Percentiles rank a stretch among this genome's conserved stretches.
Conservation (phyloP, 441 rosid species). For the Corymbia calophylla region DNA sequence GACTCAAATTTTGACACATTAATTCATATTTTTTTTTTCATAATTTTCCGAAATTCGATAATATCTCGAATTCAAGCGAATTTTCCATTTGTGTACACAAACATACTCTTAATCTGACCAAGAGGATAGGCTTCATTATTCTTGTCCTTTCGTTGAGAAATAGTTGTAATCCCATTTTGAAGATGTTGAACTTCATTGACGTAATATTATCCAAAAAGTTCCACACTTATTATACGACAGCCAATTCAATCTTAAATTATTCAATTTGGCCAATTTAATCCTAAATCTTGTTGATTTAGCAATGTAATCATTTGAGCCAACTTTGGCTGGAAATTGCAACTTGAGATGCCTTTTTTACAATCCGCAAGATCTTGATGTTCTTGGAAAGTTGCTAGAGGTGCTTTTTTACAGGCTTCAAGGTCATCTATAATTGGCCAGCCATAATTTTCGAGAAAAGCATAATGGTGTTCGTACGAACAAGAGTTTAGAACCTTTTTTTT, state of each 20-base stretch:
- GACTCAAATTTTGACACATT: background rate
- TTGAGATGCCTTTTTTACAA: accelerated
- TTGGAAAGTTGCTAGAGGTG: too few relatives aligned
- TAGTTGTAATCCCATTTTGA: background rate
- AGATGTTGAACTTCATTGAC: accelerated
- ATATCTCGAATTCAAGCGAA: accelerated
- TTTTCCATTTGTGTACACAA: accelerated
- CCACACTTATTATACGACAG: too few relatives aligned
- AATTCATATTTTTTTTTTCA: background rate
- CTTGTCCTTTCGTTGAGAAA: background rate
- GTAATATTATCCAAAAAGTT: background rate
- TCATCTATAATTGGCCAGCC: accelerated
- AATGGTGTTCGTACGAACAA: accelerated
- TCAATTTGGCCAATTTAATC: accelerated
- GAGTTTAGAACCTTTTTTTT: too few relatives aligned
- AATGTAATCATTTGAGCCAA: accelerated
- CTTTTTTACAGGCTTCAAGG: too few relatives aligned
- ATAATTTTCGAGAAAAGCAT: too few relatives aligned
- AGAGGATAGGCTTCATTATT: background rate
- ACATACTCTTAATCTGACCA: background rate
- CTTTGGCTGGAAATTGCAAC: accelerated
- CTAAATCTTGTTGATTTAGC: too few relatives aligned
- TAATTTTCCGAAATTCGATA: background rate
- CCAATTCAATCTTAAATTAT: too few relatives aligned
- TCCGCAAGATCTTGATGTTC: accelerated